Percentiles rank a stretch among this genome's conserved stretches.
Conservation (phyloP, 148 eudicot species). For the Cornus controversa region DNA sequence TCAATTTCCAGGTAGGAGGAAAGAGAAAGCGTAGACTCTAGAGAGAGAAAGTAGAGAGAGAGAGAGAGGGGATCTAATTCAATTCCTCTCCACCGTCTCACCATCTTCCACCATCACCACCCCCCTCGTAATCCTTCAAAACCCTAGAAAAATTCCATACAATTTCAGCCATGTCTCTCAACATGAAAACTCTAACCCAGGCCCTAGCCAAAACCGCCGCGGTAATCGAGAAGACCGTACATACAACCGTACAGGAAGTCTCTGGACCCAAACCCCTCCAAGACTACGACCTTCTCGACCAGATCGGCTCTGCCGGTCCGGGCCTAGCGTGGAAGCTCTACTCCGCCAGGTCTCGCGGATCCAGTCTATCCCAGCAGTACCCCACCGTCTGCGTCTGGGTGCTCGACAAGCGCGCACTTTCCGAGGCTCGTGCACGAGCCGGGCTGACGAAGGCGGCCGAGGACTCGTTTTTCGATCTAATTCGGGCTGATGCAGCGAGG, state of each 20-base stretch:
- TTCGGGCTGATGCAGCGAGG: slow-evolving; percentile 74
- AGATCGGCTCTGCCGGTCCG: slow-evolving; percentile 97
- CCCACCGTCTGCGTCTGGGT: slow-evolving; percentile 92
- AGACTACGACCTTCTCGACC: slow-evolving; percentile 75
- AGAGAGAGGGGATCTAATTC: not conserved
- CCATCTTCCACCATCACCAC: not conserved
- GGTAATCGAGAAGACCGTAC: slow-evolving; percentile 84
- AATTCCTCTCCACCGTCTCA: not conserved
- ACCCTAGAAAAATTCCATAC: not conserved
- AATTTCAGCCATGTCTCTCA: slow-evolving; percentile 56
- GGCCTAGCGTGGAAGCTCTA: slow-evolving; percentile 85
- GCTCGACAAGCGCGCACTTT: slow-evolving; percentile 58
- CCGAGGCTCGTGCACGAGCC: slow-evolving; percentile 61
- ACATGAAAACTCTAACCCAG: slow-evolving; percentile 89
- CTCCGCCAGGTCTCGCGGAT: slow-evolving; percentile 73
- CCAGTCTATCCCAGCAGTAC: slow-evolving; percentile 48
- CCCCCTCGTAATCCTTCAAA: not conserved
- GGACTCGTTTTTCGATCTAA: slow-evolving; percentile 69
- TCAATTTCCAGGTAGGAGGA: not conserved
- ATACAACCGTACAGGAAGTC: slow-evolving; percentile 89
- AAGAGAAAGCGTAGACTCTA: not conserved
- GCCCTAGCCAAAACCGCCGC: slow-evolving; percentile 97
- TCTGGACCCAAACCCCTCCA: slow-evolving; percentile 88
- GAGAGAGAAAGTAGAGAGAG: not conserved
- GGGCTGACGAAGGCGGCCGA: slow-evolving; percentile 77